phyloP scores from a whole-genome alignment of 805 yeast genomes.

The Candida maesae region DNA sequence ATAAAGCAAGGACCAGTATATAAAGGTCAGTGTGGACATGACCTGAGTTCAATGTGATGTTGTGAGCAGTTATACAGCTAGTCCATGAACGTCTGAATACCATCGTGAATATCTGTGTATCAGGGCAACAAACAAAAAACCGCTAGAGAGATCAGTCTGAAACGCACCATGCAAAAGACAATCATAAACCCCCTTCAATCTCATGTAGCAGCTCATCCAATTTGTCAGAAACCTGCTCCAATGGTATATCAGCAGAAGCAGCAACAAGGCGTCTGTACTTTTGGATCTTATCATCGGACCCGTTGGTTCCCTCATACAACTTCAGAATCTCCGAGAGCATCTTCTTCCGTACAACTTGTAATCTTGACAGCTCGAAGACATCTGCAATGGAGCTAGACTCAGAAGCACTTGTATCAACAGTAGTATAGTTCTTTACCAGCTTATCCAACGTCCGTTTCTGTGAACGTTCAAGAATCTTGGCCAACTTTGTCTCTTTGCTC shows the following conservation, averaged over 20 bases:
- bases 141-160: too few species aligned
- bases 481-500: constrained; percentile 25
- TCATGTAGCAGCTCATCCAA: constrained; percentile 53
- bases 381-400: constrained; percentile 22
- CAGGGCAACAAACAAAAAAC: neutral
- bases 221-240: constrained; percentile 63
- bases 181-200: constrained; percentile 13
- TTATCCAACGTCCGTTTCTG: constrained; percentile 24
- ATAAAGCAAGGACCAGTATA: too few species aligned
- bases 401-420: too few species aligned
- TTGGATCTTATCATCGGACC: constrained; percentile 48
- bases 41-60: too few species aligned
- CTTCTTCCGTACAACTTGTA: constrained; percentile 40
- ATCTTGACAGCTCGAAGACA: constrained; percentile 33
- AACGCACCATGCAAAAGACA: too few species aligned
- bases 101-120: too few species aligned
- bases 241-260: constrained; percentile 62
- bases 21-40: too few species aligned
- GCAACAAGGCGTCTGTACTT: constrained; percentile 67
- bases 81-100: too few species aligned
- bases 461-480: constrained; percentile 28
- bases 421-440: constrained; percentile 1
- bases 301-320: constrained; percentile 28
- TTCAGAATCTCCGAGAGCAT: constrained; percentile 34
- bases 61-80: too few species aligned